These are phyloP conservation scores for Wickerhamiella parazyma DNA, from an alignment of 805 yeast species.

Conservation along the genomic window DNA sequence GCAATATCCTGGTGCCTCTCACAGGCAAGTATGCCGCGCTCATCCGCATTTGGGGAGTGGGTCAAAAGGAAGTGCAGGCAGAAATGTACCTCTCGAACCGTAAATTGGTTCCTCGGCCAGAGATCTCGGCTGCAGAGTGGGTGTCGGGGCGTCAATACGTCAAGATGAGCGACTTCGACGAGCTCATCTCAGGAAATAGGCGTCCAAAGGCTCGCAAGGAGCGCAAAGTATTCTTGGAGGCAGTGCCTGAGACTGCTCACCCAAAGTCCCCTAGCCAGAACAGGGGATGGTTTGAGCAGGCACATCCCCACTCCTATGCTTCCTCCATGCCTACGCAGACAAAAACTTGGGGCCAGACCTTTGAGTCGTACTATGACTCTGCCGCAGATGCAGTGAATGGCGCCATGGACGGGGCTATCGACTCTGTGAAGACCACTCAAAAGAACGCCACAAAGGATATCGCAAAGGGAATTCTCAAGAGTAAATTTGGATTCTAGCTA, in stretches of 20 bases:
- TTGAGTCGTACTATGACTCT: constrained; percentile 19
- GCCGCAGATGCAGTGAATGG: constrained; percentile 36
- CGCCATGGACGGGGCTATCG: constrained; percentile 34
- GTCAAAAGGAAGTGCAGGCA: constrained; percentile 27
- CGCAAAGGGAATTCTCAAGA: constrained; percentile 15
- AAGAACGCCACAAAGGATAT: constrained; percentile 16
- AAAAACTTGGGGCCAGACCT: constrained; percentile 21
- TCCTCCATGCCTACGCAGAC: constrained; percentile 3
- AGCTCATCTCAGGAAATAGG: constrained; percentile 58
- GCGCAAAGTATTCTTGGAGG: constrained; percentile 1
- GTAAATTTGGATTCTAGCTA: constrained; percentile 17
- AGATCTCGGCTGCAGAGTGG: constrained; percentile 69
- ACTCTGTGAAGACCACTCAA: constrained; percentile 12
- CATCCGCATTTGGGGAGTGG: constrained; percentile 37
- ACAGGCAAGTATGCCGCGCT: constrained; percentile 42
- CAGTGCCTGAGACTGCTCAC: neutral
- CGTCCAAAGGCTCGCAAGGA: constrained; percentile 40
- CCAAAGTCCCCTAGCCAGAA: constrained; percentile 3
- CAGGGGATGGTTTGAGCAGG: constrained; percentile 7
- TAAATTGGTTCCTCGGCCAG: constrained; percentile 65
- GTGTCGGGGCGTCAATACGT: constrained; percentile 61
- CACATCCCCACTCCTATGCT: constrained; percentile 4
- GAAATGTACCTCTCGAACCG: constrained; percentile 50
- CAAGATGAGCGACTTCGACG: constrained; percentile 48
- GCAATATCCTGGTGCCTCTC: constrained; percentile 36